These are phyloP conservation scores for Lathyrus oleraceus DNA, from an alignment of 306 rosid genomes.

Conservation along the genomic window DNA sequence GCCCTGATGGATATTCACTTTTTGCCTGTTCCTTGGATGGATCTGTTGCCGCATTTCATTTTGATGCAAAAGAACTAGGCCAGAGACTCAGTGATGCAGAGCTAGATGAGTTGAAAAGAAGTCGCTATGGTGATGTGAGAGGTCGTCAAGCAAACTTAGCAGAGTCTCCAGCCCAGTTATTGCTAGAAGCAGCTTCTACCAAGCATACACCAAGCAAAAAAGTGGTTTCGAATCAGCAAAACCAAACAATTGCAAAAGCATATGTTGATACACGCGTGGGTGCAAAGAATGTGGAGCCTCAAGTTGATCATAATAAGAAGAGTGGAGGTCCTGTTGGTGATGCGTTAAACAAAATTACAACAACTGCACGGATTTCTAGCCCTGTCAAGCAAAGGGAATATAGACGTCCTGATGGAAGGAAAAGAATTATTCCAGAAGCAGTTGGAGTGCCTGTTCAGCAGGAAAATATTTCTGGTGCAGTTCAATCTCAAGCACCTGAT, in stretches of 20 bases:
- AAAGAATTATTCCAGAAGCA: conserved; percentile 98
- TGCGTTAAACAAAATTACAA: conserved; percentile 57
- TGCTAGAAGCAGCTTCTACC: conserved; percentile 90
- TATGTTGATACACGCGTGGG: conserved; percentile 47
- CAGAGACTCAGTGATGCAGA: conserved; percentile 75
- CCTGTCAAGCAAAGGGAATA: conserved; percentile 99
- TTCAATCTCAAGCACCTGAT: conserved; percentile 59
- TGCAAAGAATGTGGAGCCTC: conserved; percentile 61
- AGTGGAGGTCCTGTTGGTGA: conserved; percentile 58
- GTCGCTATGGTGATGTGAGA: conserved; percentile 91
- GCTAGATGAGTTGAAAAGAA: conserved; percentile 87
- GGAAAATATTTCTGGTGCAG: conserved; percentile 63
- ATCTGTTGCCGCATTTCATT: conserved; percentile 83
- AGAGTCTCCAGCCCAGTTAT: conserved; percentile 90
- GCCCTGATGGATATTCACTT: conserved; percentile 97
- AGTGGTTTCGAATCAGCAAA: conserved; percentile 63
- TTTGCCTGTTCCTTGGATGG: conserved; percentile 99
- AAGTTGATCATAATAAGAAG: conserved; percentile 64
- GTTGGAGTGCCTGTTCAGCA: conserved; percentile 84
- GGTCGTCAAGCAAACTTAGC: conserved; percentile 90
- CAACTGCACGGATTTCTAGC: conserved; percentile 66
- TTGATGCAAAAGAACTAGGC: conserved; percentile 91
- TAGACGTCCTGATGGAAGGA: conserved; percentile 96
- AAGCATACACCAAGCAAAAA: conserved; percentile 71
- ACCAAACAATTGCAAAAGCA: conserved; percentile 53